A percentile compares a stretch with the other conserved stretches of the same genome.
These are phyloP conservation scores for Noccaea bulbosa DNA, from an alignment of 345 rosid species.

Conservation along the genomic window DNA sequence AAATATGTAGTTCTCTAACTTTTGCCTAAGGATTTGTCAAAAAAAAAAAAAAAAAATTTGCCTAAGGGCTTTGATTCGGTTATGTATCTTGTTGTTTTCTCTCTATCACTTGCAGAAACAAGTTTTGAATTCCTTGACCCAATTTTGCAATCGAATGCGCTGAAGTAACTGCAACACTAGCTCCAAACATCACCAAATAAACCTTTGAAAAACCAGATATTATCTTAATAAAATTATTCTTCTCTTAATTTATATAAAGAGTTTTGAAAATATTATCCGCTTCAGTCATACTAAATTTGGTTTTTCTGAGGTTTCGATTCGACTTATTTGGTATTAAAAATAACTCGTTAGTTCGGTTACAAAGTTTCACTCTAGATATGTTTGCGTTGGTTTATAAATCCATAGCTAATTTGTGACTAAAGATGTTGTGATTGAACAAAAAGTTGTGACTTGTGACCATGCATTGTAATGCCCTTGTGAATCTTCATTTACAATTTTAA, in stretches of 20 bases:
- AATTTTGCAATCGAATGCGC: constrained; percentile 78
- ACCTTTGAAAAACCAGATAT: no score
- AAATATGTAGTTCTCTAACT: no score
- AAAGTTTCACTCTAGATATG: no score
- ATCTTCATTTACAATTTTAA: constrained; percentile 5
- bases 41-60: no score
- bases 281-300: no score
- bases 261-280: no score
- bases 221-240: no score
- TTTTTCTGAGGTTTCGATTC: no score
- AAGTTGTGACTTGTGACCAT: not conserved
- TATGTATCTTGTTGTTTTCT: constrained; percentile 59
- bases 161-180: constrained; percentile 68
- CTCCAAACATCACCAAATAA: constrained; percentile 66
- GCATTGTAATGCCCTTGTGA: not conserved
- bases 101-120: constrained; percentile 53
- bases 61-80: constrained; percentile 64
- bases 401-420: not conserved
- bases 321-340: no score
- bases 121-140: constrained; percentile 78
- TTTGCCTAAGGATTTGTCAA: constrained; percentile 53
- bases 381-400: not conserved
- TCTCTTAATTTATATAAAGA: no score
- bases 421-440: not conserved
- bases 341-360: no score